Percentiles rank a stretch among this genome's conserved stretches.
phyloP scores from a whole-genome alignment of 2,329 filamentous ascomycete species.

The Fusarium mundagurra region DNA sequence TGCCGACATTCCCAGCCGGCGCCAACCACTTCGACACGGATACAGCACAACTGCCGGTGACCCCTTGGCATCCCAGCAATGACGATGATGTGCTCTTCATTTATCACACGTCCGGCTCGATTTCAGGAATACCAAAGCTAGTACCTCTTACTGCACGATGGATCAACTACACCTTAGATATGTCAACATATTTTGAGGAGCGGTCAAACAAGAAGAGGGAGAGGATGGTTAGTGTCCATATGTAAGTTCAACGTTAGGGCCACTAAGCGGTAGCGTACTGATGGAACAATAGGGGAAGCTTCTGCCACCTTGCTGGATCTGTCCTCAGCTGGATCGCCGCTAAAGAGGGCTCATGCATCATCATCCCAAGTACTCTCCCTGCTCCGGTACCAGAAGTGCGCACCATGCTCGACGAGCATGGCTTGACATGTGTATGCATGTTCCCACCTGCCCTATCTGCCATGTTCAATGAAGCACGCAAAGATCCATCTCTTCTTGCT shows the following conservation, averaged over 20 bases:
- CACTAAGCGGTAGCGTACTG: neutral
- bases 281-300: constrained; percentile 21
- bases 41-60: neutral
- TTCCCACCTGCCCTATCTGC: constrained; percentile 15
- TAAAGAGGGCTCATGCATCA: constrained; percentile 12
- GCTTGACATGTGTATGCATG: constrained; percentile 1
- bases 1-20: neutral
- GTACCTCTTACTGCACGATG: constrained; percentile 32
- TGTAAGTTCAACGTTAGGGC: neutral
- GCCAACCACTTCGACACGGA: neutral
- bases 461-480: constrained; percentile 15
- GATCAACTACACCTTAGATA: neutral
- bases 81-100: constrained; percentile 17
- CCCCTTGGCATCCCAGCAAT: neutral
- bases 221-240: neutral
- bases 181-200: neutral
- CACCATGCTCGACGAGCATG: constrained; percentile 10
- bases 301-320: constrained; percentile 24
- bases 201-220: neutral
- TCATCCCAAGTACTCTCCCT: constrained; percentile 23
- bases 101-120: constrained; percentile 38
- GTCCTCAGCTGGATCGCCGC: neutral
- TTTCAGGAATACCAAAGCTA: constrained; percentile 34
- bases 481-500: constrained; percentile 7
- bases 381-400: constrained; percentile 6